Evolutionary conservation across 257 asterid species (phyloP).

Genomic region (Lantana camara): DNA sequence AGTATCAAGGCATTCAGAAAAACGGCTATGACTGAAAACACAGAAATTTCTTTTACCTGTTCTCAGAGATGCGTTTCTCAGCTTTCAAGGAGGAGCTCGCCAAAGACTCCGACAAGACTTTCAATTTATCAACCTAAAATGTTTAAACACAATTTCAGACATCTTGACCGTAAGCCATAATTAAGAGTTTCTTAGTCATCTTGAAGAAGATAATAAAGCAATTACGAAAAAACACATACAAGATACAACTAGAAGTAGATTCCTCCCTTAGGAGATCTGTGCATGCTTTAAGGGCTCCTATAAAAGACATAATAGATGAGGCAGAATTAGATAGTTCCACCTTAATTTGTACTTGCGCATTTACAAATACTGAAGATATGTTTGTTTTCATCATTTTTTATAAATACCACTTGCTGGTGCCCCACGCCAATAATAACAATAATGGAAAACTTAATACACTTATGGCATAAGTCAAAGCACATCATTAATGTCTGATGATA

Average conservation of each 20-base stretch:
- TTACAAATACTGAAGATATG: no score
- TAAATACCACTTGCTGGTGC: no score
- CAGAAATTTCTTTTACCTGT: conserved; percentile 49
- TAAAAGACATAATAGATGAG: conserved; percentile 11
- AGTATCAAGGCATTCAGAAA: neutral
- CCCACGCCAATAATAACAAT: no score
- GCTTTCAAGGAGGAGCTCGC: conserved; percentile 79
- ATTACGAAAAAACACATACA: conserved; percentile 12
- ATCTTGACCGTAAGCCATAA: conserved; percentile 2
- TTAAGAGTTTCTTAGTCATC: conserved; percentile 9
- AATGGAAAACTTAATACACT: no score
- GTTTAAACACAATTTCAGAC: conserved; percentile 33
- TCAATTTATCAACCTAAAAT: conserved; percentile 90
- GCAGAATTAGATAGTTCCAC: conserved; percentile 19
- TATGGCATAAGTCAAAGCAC: no score
- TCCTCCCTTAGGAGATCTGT: neutral
- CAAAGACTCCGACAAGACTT: conserved; percentile 88
- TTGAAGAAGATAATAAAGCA: conserved; percentile 19
- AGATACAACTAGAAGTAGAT: conserved; percentile 20
- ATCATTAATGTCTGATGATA: no score
- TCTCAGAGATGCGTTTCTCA: conserved; percentile 89
- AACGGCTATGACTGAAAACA: conserved; percentile 6
- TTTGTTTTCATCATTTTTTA: no score
- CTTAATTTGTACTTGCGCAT: neutral
- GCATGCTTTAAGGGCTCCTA: conserved; percentile 15